Base-by-base conservation (phyloP, 2,329 filamentous ascomycete species). In the Hypoxylon sp. region DNA sequence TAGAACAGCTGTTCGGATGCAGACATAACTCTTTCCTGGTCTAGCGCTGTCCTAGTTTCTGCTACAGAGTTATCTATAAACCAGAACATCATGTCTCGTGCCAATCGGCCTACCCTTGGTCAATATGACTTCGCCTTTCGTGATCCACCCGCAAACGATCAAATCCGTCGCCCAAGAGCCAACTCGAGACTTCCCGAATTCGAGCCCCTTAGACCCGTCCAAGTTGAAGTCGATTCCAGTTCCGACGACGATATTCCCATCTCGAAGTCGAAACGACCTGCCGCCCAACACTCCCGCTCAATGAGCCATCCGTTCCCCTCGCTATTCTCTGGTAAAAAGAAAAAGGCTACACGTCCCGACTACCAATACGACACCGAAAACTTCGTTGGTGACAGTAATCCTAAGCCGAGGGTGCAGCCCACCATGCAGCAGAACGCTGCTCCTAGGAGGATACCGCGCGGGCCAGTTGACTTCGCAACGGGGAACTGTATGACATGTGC, bases 401-500 rank as follows among this genome's bases (percentile, higher is more conserved):
- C 72, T 4, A 68, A 68, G 43, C 53, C 71, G 24, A 72, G 70
- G 19, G 39, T 67, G 39, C 72, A 71, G 47, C 69, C 70, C 48
- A 72, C 65, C 51, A 71, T 64, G 59, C 77, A 57, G 59, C 76
- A 64, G 71, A 77, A 70, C 67, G 64, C 69, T 54, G 72, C 69
- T 55, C 65, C 76, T 44, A 76, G 76, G 41, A 72, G 67, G 50
- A 56, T 59, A 48, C 64, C 63, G 24, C 68, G 68, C 46, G 73
- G 71, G 6, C 73, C 72, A 17, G 56, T 54, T 24, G 87, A 92
- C 69, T 86, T 90, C 72, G 81, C 83, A 26, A 89, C 87, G 30
- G 91, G 92, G 20, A 89, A 87, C 70, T 97, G 93, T 75, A 93
- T 94, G 86, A 94, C 93, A 32, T 97, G 93, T 76, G 91, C 90